A percentile compares a stretch with the other conserved stretches of the same genome.
Evolutionary conservation across 305 asterid genomes (phyloP).

Genomic region (Fraxinus paxiana): DNA sequence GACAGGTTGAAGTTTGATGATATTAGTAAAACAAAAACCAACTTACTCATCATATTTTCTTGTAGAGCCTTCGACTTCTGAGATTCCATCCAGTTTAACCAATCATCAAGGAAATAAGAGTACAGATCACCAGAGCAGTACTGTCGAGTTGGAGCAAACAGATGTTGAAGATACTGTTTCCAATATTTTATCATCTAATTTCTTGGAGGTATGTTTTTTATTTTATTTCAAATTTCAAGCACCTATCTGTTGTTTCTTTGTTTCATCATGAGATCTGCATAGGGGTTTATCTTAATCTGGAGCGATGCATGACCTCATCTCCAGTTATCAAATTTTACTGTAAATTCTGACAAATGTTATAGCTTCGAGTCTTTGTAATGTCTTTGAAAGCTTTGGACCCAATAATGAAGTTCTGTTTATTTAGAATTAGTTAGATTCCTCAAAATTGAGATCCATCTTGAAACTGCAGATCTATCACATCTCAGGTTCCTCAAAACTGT

Average conservation of each 20-base stretch:
- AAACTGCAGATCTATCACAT: not conserved
- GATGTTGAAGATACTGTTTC: conserved; percentile 53
- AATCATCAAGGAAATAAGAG: conserved; percentile 25
- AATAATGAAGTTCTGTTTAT: not conserved
- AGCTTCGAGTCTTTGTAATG: not conserved
- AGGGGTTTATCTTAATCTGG: not conserved
- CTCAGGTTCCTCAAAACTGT: not conserved
- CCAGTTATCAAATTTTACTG: not conserved
- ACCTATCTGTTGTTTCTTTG: not conserved
- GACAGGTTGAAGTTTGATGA: conserved; percentile 7
- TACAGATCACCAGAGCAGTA: conserved; percentile 20
- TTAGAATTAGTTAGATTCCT: not conserved
- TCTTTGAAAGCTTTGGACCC: not conserved
- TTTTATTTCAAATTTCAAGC: not conserved
- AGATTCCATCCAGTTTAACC: conserved; percentile 27
- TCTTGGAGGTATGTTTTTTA: conserved; percentile 51
- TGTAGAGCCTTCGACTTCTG: conserved; percentile 67
- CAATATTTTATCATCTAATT: conserved; percentile 52
- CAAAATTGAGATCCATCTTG: not conserved
- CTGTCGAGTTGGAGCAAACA: conserved; percentile 32
- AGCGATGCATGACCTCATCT: not conserved
- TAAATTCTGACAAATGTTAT: not conserved
- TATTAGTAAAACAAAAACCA: conserved; percentile 14
- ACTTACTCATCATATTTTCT: conserved; percentile 1
- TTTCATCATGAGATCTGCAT: not conserved